Evolutionary conservation across 768 basidiomycete species (phyloP).

Genomic region (Mycena floridula): DNA sequence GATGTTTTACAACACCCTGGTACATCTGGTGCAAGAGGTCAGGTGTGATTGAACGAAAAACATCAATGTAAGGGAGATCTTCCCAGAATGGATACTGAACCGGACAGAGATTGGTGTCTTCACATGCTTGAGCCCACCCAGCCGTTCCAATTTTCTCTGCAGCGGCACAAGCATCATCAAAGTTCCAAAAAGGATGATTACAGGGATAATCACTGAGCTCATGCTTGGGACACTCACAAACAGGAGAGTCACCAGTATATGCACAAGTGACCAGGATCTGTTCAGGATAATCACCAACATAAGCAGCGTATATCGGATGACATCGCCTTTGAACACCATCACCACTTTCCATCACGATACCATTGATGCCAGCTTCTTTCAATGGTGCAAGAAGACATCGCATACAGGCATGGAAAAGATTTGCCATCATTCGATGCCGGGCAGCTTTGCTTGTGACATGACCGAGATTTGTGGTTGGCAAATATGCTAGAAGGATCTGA

Average conservation of each 20-base stretch:
- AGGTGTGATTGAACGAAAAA: too few species aligned
- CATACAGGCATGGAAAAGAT: constrained; percentile 33
- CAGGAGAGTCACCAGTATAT: constrained; percentile 22
- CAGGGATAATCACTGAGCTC: too few species aligned
- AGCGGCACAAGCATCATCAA: constrained; percentile 3
- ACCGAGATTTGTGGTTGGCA: too few species aligned
- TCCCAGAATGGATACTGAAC: too few species aligned
- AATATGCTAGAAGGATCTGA: constrained; percentile 31
- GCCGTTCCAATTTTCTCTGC: constrained; percentile 8
- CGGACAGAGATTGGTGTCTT: constrained; percentile 9
- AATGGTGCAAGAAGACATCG: constrained; percentile 22
- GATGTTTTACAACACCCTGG: constrained; percentile 18
- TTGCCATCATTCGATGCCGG: constrained; percentile 14
- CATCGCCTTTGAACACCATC: constrained; percentile 25
- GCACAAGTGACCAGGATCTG: constrained; percentile 29
- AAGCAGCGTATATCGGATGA: constrained; percentile 33
- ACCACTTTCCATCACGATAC: constrained; percentile 19
- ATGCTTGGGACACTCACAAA: too few species aligned
- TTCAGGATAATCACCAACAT: constrained; percentile 37
- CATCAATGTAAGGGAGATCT: too few species aligned
- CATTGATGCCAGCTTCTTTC: constrained; percentile 15
- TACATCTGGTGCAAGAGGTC: not conserved
- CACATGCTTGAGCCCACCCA: constrained; percentile 4
- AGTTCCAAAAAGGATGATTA: too few species aligned
- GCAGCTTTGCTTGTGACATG: constrained; percentile 18